Conservation (phyloP, 2,329 filamentous ascomycete genomes). For the Sporothrix humicola region DNA sequence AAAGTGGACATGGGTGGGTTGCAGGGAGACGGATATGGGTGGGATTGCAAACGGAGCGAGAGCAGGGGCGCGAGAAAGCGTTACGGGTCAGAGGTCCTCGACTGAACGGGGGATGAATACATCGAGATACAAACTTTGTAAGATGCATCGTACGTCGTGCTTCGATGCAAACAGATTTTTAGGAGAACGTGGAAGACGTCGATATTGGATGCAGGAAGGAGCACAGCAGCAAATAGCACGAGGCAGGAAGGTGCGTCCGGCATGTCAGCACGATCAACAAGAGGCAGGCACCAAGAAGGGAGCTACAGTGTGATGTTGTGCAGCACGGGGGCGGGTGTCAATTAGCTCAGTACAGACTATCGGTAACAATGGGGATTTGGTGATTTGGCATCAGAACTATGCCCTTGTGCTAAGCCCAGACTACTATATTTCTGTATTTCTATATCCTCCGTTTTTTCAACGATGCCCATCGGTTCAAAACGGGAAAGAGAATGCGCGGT, state of each 20-base stretch:
- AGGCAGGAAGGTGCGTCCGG: background rate
- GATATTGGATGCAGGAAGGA: slow-evolving; percentile 6
- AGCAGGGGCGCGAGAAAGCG: background rate
- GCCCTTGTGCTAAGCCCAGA: background rate
- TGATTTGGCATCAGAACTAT: background rate
- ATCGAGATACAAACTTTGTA: too few relatives aligned
- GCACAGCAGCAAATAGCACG: background rate
- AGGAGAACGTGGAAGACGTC: background rate
- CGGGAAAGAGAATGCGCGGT: slow-evolving; percentile 31
- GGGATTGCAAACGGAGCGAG: slow-evolving; percentile 14
- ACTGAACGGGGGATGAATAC: too few relatives aligned
- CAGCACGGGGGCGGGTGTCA: background rate
- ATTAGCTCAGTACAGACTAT: slow-evolving; percentile 4
- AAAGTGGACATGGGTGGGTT: background rate
- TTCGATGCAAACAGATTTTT: background rate
- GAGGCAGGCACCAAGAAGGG: background rate
- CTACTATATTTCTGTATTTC: background rate
- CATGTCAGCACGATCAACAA: background rate
- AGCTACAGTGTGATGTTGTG: slow-evolving; percentile 17
- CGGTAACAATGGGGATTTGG: background rate
- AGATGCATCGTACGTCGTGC: background rate
- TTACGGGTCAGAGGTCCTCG: background rate
- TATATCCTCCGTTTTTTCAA: background rate
- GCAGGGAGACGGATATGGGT: slow-evolving; percentile 19
- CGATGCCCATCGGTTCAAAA: slow-evolving; percentile 17